Conservation (phyloP, 441 rosid genomes). For the Hura crepitans region DNA sequence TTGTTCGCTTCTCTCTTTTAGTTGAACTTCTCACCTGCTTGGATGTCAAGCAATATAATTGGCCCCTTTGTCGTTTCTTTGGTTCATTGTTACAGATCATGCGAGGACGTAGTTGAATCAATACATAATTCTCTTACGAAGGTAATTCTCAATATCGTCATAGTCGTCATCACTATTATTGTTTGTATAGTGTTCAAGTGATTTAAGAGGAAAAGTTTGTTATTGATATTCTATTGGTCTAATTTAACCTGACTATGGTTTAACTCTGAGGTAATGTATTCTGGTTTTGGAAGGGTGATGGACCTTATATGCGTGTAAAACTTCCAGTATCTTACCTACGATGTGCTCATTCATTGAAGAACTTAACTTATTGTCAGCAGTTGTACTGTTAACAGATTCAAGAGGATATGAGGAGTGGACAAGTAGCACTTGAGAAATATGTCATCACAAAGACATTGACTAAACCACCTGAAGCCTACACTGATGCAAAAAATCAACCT, state of each 20-base stretch:
- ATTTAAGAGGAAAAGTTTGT: background rate
- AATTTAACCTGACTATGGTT: background rate
- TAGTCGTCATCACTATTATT: background rate
- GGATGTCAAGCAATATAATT: slow-evolving; percentile 17
- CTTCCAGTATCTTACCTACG: background rate
- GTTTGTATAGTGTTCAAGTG: background rate
- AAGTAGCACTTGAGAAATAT: slow-evolving; percentile 84
- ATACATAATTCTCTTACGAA: slow-evolving; percentile 79
- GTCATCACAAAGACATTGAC: slow-evolving; percentile 90
- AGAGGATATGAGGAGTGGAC: slow-evolving; percentile 91
- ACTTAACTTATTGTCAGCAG: slow-evolving; percentile 10
- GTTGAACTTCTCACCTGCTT: slow-evolving; percentile 10
- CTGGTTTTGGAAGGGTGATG: background rate
- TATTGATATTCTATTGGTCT: background rate
- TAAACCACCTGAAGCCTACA: slow-evolving; percentile 87
- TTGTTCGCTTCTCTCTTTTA: background rate
- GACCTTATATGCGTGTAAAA: background rate
- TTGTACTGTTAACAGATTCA: slow-evolving; percentile 56
- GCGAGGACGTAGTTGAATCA: slow-evolving; percentile 89
- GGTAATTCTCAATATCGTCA: slow-evolving; percentile 35
- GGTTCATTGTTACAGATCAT: slow-evolving; percentile 53
- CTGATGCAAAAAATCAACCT: slow-evolving; percentile 95
- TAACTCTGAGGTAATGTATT: background rate
- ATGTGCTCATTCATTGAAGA: slow-evolving; percentile 1
- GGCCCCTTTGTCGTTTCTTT: slow-evolving; percentile 10